Evolutionary conservation across 129 eudicot genomes (phyloP).

Genomic region (Tagetes patula): DNA sequence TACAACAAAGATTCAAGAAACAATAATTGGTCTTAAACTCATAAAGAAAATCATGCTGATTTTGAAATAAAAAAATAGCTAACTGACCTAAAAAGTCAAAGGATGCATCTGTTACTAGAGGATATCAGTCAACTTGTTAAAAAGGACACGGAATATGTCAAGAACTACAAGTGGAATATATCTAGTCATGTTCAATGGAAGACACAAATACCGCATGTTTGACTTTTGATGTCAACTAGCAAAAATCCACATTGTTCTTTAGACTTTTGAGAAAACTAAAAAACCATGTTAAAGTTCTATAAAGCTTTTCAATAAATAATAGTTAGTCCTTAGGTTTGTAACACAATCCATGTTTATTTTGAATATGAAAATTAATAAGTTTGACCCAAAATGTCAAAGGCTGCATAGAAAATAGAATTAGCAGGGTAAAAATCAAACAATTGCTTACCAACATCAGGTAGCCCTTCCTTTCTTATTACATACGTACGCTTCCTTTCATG

Average conservation of each 20-base stretch:
- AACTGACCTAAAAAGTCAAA: conserved; percentile 20
- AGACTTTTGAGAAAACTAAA: neutral
- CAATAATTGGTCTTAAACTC: neutral
- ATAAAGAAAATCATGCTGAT: neutral
- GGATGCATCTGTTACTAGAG: neutral
- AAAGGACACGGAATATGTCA: neutral
- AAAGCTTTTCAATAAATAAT: neutral
- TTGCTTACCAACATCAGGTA: conserved; percentile 80
- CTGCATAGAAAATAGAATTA: neutral
- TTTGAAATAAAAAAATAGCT: neutral
- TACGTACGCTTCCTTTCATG: conserved; percentile 85
- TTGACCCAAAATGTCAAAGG: conserved; percentile 13
- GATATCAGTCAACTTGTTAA: neutral
- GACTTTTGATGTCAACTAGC: conserved; percentile 15
- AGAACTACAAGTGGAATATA: neutral
- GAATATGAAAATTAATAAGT: neutral
- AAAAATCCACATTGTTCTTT: neutral
- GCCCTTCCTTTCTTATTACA: conserved; percentile 79
- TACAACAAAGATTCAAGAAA: conserved; percentile 1
- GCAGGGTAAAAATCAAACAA: neutral
- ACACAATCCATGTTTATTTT: neutral
- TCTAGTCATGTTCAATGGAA: neutral
- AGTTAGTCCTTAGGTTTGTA: neutral
- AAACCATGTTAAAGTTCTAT: neutral
- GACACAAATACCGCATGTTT: neutral